Evolutionary conservation across 1,139 yeast species (phyloP).

Genomic region (Hansenula lynferdii): DNA sequence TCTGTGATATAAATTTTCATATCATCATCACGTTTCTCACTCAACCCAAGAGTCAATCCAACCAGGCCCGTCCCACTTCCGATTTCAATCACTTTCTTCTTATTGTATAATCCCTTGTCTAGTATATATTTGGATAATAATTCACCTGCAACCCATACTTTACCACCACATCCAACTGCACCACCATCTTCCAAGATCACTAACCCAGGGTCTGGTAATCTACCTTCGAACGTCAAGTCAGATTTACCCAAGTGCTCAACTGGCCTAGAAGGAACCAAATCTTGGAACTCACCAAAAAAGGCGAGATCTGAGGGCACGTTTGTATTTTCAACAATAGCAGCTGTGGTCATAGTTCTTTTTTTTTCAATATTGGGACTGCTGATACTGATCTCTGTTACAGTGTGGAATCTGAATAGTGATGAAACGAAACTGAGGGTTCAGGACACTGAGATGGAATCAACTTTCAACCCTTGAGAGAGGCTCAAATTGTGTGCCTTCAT

Average conservation of each 20-base stretch:
- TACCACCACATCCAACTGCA: slow-evolving; percentile 55
- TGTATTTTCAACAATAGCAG: background rate
- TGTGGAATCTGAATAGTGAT: no score
- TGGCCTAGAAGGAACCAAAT: slow-evolving; percentile 29
- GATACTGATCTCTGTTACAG: no score
- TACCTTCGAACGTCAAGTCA: slow-evolving; percentile 37
- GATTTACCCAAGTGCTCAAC: slow-evolving; percentile 35
- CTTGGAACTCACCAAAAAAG: slow-evolving; percentile 17
- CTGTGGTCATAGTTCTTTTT: background rate
- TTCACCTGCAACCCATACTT: slow-evolving; percentile 56
- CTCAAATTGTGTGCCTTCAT: no score
- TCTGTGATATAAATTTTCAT: slow-evolving; percentile 39
- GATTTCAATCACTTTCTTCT: slow-evolving; percentile 37
- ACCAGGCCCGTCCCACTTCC: slow-evolving; percentile 57
- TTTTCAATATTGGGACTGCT: no score
- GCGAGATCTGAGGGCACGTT: background rate
- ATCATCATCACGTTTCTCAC: slow-evolving; percentile 21
- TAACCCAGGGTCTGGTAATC: slow-evolving; percentile 31
- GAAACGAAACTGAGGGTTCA: no score
- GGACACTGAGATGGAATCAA: no score
- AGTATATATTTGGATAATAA: slow-evolving; percentile 39
- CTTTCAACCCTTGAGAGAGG: no score
- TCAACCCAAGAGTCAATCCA: slow-evolving; percentile 32
- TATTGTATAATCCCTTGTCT: slow-evolving; percentile 17
- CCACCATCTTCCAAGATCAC: slow-evolving; percentile 51